Evolutionary conservation across 345 rosid species (phyloP), one percentile per base, ranked within the genome.

Genomic region (Rhizophora apiculata): DNA sequence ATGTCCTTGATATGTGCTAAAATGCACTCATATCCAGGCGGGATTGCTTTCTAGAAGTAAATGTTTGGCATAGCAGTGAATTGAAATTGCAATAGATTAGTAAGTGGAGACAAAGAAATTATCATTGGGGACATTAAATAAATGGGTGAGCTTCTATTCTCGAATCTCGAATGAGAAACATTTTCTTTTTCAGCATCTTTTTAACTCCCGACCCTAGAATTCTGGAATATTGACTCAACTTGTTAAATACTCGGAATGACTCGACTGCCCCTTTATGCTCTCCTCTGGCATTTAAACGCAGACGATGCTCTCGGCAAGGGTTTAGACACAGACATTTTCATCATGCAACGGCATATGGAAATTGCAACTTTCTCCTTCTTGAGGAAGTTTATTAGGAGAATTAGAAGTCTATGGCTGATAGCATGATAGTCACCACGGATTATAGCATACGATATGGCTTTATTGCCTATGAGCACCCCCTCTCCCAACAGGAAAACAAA

Each of bases 21-120:
- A 62, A 32, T 65, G 82, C 86, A 79, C 89, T 74, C 59, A 64
- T 77, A 73, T 78, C 89, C 85, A 84, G 72, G 85, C 68, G 80
- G 67, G 36, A 57, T 39, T 63, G 60, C 71, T 60, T 78, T 78
- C 64, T 37, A 52, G 39, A 32, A 70, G 27, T 64, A 49, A 70
- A 64, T 59, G 66, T 24, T 36, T 74, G 60, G 20, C 11, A n/a
- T 26, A 16, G 48, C 26, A 43, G 15, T 13, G n/a, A 11, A 22
- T 27, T 6, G 46, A 26, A n/a, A 29, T 19, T 37, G 65, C 15
- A 29, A 74, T 57, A 43, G 22, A 62, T 31, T 22, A 64, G 74
- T 59, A 36, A 68, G 67, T 46, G 20, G 46, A 34, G 30, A 68
- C 2, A 21, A 64, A 34, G 27, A 49, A 29, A 4, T 48, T 34